Conservation (phyloP, 1,284 basidiomycete species). For the Heterobasidion annosum region DNA sequence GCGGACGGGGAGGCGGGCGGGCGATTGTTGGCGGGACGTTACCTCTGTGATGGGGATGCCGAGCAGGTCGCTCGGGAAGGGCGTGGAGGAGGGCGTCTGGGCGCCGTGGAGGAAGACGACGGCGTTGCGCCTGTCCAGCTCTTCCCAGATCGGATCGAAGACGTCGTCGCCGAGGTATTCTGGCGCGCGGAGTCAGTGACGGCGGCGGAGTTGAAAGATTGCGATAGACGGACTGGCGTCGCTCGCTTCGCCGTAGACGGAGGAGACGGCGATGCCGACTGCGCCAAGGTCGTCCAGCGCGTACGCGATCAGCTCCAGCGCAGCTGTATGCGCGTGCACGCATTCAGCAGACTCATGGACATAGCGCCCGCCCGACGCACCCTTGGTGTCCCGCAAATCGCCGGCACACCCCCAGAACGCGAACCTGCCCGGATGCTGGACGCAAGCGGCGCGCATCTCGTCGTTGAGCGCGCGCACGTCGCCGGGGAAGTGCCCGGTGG, state of each 20-base stretch:
- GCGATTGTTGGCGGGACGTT: neutral
- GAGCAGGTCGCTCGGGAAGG: conserved; percentile 49
- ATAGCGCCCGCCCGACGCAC: conserved; percentile 20
- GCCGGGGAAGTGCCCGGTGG: conserved; percentile 38
- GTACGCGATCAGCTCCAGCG: conserved; percentile 45
- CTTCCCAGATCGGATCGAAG: conserved; percentile 59
- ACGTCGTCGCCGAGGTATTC: conserved; percentile 55
- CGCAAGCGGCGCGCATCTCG: conserved; percentile 35
- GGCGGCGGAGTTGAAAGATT: neutral
- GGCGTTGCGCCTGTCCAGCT: conserved; percentile 44
- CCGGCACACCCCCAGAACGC: conserved; percentile 61
- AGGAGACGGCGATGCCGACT: conserved; percentile 53
- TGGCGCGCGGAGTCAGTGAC: conserved; percentile 16
- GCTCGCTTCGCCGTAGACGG: conserved; percentile 44
- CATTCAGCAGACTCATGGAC: neutral
- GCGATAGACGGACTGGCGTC: conserved; percentile 15
- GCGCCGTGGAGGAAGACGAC: conserved; percentile 65
- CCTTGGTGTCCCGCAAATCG: conserved; percentile 47
- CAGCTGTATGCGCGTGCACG: conserved; percentile 25
- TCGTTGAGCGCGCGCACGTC: conserved; percentile 35
- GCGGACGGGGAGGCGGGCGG: neutral
- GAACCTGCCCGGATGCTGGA: conserved; percentile 42
- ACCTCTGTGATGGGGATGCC: conserved; percentile 66
- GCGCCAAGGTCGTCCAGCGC: conserved; percentile 49
- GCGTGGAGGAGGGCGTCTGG: conserved; percentile 52